Conservation (phyloP, 1,139 yeast genomes). For the Geotrichum restrictum region DNA sequence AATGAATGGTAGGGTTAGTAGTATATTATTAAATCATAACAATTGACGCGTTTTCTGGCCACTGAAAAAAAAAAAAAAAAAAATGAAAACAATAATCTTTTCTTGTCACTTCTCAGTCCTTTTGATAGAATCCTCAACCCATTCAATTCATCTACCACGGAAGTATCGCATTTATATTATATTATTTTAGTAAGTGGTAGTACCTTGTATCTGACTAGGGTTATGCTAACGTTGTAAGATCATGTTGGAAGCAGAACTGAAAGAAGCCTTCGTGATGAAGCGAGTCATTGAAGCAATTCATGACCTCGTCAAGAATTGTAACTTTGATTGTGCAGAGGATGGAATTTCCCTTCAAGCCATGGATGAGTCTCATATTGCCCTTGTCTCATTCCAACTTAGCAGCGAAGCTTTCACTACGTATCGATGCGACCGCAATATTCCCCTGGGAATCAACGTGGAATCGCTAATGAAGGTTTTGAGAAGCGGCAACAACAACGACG, state of each 20-base stretch:
- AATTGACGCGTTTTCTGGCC: slow-evolving; percentile 1
- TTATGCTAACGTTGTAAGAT: background rate
- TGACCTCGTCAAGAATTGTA: slow-evolving; percentile 90
- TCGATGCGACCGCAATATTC: slow-evolving; percentile 92
- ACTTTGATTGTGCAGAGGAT: slow-evolving; percentile 90
- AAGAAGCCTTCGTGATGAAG: slow-evolving; percentile 86
- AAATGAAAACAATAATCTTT: slow-evolving; percentile 2
- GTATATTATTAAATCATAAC: too few species aligned
- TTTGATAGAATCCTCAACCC: background rate
- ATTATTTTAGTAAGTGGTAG: background rate
- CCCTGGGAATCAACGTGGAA: slow-evolving; percentile 86
- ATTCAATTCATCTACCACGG: background rate
- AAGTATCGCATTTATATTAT: background rate
- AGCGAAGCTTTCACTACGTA: slow-evolving; percentile 87
- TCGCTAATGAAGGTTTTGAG: slow-evolving; percentile 82
- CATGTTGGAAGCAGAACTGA: slow-evolving; percentile 97
- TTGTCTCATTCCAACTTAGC: slow-evolving; percentile 84
- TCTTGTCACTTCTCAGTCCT: background rate
- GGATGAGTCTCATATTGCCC: slow-evolving; percentile 92
- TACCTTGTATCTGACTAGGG: background rate
- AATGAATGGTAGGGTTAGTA: background rate
- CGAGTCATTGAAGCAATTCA: slow-evolving; percentile 82
- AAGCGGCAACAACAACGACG: slow-evolving; percentile 89
- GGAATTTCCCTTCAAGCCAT: slow-evolving; percentile 97
- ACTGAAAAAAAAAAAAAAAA: slow-evolving; percentile 1